These are phyloP conservation scores for Solanum chaucha DNA, from an alignment of 257 asterid genomes.

Conservation along the genomic window DNA sequence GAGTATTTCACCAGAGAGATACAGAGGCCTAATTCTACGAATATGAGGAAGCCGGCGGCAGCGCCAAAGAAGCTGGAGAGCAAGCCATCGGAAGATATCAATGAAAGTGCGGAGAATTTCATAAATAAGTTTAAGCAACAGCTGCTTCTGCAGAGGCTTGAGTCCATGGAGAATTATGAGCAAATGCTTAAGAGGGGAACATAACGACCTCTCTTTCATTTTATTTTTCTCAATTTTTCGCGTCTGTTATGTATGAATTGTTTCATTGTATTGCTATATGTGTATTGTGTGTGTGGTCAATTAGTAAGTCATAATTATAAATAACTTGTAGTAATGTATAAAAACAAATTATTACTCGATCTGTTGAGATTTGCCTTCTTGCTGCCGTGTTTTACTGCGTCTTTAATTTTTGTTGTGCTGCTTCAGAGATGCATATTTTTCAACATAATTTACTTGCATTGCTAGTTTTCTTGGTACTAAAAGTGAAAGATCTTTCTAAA, in stretches of 20 bases:
- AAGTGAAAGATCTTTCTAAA: not conserved
- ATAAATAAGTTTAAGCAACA: constrained; percentile 59
- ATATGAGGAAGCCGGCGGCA: not conserved
- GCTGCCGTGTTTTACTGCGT: not conserved
- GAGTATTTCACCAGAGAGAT: not conserved
- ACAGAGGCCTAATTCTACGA: not conserved
- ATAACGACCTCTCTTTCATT: not conserved
- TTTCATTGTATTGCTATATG: not conserved
- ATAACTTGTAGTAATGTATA: not conserved
- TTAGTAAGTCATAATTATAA: not conserved
- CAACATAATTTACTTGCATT: not conserved
- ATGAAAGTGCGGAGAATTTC: constrained; percentile 67
- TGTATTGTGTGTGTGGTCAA: not conserved
- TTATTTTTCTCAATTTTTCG: not conserved
- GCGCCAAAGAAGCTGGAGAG: constrained; percentile 25
- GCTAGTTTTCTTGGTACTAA: not conserved
- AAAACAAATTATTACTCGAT: not conserved
- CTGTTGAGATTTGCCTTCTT: not conserved
- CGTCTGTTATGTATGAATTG: not conserved
- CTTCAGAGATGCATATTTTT: not conserved
- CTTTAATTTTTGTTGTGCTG: not conserved
- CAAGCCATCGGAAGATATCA: constrained; percentile 39
- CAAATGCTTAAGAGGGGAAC: constrained; percentile 66
- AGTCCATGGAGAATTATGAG: constrained; percentile 66
- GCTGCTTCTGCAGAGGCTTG: constrained; percentile 56